phyloP scores from a whole-genome alignment of 169 alveolate genomes.

The Babesia ovata region DNA sequence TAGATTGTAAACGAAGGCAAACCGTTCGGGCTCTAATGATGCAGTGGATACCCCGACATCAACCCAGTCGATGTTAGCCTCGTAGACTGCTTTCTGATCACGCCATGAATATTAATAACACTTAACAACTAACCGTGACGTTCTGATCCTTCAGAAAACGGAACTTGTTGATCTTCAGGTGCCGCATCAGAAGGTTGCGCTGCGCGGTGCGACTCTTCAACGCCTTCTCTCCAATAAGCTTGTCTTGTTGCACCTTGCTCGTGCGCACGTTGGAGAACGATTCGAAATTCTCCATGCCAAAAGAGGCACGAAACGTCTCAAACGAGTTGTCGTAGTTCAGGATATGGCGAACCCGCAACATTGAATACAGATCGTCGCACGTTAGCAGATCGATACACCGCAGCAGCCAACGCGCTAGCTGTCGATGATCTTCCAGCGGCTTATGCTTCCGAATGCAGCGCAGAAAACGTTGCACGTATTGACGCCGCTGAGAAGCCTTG shows the following conservation, averaged over 20 bases:
- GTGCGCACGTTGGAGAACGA: slow-evolving; percentile 55
- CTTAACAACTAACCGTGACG: slow-evolving; percentile 42
- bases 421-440: slow-evolving; percentile 44
- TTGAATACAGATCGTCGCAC: slow-evolving; percentile 52
- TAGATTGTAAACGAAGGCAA: slow-evolving; percentile 64
- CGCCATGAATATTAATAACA: neutral
- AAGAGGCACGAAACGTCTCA: slow-evolving; percentile 61
- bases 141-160: slow-evolving; percentile 62
- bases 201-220: slow-evolving; percentile 43
- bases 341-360: slow-evolving; percentile 55
- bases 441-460: slow-evolving; percentile 46
- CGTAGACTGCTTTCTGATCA: slow-evolving; percentile 61
- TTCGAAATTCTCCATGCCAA: slow-evolving; percentile 63
- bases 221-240: slow-evolving; percentile 50
- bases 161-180: slow-evolving; percentile 54
- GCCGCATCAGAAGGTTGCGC: slow-evolving; percentile 54
- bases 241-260: slow-evolving; percentile 40
- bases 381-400: slow-evolving; percentile 58
- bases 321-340: slow-evolving; percentile 65
- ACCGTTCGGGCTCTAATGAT: slow-evolving; percentile 26
- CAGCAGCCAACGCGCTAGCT: slow-evolving; percentile 41
- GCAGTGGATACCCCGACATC: slow-evolving; percentile 33
- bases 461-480: slow-evolving; percentile 36
- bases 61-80: slow-evolving; percentile 64
- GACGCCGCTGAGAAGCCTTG: slow-evolving; percentile 41